Conservation (phyloP, 2,329 filamentous ascomycete genomes). For the Arthrobotrys pseudoclavata region DNA sequence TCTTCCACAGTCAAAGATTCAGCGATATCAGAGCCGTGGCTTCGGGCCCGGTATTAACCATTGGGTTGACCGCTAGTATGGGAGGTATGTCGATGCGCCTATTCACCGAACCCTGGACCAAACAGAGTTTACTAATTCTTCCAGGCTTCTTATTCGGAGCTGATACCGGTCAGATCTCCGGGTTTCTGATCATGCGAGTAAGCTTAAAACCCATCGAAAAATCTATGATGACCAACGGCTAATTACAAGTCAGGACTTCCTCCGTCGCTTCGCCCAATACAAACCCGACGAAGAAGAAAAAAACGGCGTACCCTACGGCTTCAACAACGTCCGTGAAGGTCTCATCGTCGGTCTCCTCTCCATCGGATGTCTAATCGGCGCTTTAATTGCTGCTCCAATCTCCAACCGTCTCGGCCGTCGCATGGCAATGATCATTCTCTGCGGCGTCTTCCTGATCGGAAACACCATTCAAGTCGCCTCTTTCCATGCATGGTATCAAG, state of each 20-base stretch:
- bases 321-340: conserved; percentile 74
- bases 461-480: conserved; percentile 77
- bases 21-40: conserved; percentile 58
- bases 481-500: conserved; percentile 73
- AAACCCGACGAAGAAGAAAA: conserved; percentile 62
- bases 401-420: conserved; percentile 75
- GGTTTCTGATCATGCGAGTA: conserved; percentile 68
- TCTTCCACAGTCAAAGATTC: conserved; percentile 51
- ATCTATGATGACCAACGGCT: conserved; percentile 63
- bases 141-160: conserved; percentile 74
- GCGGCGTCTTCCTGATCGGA: conserved; percentile 75
- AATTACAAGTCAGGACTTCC: conserved; percentile 68
- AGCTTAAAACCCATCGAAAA: conserved; percentile 61
- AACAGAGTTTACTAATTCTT: neutral
- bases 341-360: conserved; percentile 75
- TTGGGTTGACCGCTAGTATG: conserved; percentile 58
- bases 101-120: neutral
- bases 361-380: conserved; percentile 73
- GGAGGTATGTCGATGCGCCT: conserved; percentile 22
- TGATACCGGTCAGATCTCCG: conserved; percentile 74
- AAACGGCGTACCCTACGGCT: conserved; percentile 67
- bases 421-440: conserved; percentile 74
- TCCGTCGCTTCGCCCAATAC: conserved; percentile 72
- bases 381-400: conserved; percentile 73
- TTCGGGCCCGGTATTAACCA: conserved; percentile 57